Conservation (phyloP, 345 rosid species). For the Ceriops decandra region DNA sequence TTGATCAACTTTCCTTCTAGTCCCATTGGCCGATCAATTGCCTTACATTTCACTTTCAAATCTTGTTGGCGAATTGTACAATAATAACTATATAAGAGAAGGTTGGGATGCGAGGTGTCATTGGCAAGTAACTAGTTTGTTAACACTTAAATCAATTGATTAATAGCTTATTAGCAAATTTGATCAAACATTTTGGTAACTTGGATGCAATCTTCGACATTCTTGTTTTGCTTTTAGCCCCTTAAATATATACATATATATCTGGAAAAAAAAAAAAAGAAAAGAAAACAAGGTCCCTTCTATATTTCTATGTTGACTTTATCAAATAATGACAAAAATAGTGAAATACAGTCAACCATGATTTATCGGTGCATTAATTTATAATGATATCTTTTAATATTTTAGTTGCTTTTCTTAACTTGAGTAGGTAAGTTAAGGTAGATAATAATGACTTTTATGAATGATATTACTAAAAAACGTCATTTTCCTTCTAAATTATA, state of each 20-base stretch:
- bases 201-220: not conserved
- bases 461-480: too few species aligned
- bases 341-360: too few species aligned
- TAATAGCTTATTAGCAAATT: not conserved
- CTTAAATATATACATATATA: too few species aligned
- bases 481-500: too few species aligned
- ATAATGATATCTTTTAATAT: too few species aligned
- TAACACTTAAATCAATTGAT: not conserved
- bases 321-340: too few species aligned
- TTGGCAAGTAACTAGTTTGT: not conserved
- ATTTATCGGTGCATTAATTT: too few species aligned
- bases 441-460: too few species aligned
- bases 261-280: fast-evolving
- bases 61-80: conserved; percentile 15
- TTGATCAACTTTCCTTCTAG: not conserved
- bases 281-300: too few species aligned
- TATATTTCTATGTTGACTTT: too few species aligned
- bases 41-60: conserved; percentile 2
- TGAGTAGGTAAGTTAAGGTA: too few species aligned
- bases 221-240: not conserved
- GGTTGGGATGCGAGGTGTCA: conserved; percentile 6
- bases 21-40: not conserved
- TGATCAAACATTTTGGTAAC: not conserved
- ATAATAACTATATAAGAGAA: not conserved
- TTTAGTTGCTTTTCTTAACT: too few species aligned